phyloP scores from a whole-genome alignment of 1,139 yeast genomes.

The Geotrichum macrosporum region DNA sequence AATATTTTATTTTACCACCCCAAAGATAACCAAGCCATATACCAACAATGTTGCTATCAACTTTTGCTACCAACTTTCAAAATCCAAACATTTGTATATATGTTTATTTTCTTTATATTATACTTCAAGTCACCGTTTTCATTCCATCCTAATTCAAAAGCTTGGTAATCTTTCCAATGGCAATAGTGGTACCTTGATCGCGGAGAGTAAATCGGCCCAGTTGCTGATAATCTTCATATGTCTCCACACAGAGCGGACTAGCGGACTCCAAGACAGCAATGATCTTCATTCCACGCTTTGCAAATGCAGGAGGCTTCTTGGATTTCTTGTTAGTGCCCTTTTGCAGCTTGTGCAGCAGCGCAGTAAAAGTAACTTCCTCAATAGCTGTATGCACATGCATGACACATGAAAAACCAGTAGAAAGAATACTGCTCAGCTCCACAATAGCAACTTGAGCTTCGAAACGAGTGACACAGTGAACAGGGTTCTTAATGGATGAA shows the following conservation, averaged over 20 bases:
- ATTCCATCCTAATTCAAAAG: conserved; percentile 36
- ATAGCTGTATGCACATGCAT: conserved; percentile 99
- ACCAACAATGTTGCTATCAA: too few relatives aligned
- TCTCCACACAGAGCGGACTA: conserved; percentile 89
- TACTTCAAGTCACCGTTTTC: too few relatives aligned
- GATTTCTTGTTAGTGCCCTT: conserved; percentile 96
- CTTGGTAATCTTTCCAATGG: conserved; percentile 84
- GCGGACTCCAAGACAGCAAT: conserved; percentile 84
- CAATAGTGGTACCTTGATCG: conserved; percentile 97
- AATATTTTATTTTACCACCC: too few relatives aligned
- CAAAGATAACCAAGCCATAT: too few relatives aligned
- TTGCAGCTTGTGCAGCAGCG: conserved; percentile 86
- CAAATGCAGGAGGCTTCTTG: conserved; percentile 96
- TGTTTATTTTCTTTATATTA: too few relatives aligned
- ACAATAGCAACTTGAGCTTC: conserved; percentile 97
- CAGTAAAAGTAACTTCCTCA: conserved; percentile 82
- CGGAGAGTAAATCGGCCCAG: conserved; percentile 96
- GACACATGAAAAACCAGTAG: conserved; percentile 95
- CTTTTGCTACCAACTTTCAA: too few relatives aligned
- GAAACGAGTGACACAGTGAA: conserved; percentile 81
- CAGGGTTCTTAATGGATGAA: conserved; percentile 81
- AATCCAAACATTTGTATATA: too few relatives aligned
- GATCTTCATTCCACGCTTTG: conserved; percentile 98
- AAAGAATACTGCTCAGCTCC: conserved; percentile 86
- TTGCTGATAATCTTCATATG: conserved; percentile 87